These are phyloP conservation scores for Candida stauntonica DNA, from an alignment of 805 yeast species.

Conservation along the genomic window DNA sequence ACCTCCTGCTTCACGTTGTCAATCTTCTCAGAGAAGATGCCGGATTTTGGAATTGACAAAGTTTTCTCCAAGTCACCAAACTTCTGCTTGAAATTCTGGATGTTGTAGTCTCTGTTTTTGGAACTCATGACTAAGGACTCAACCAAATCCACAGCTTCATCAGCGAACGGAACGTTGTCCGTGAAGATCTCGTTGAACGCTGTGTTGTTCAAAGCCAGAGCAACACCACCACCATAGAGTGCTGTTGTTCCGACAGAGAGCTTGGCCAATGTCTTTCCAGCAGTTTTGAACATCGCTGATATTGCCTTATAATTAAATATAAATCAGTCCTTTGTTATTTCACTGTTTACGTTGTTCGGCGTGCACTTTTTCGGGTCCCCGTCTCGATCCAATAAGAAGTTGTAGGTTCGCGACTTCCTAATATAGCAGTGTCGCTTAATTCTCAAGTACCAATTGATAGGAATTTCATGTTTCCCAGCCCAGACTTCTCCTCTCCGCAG, in stretches of 20 bases:
- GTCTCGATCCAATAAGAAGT: not conserved
- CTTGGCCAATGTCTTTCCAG: slow-evolving; percentile 30
- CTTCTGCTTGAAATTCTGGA: slow-evolving; percentile 35
- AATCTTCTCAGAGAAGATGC: slow-evolving; percentile 33
- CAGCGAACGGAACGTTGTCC: slow-evolving; percentile 63
- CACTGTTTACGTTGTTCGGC: not conserved
- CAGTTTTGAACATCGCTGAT: slow-evolving; percentile 24
- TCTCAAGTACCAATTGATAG: not conserved
- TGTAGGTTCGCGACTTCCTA: not conserved
- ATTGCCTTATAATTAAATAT: not conserved
- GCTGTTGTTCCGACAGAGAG: slow-evolving; percentile 31
- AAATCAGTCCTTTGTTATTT: not conserved
- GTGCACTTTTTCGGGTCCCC: not conserved
- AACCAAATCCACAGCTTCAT: slow-evolving; percentile 43
- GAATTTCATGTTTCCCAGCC: not conserved
- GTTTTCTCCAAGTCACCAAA: slow-evolving; percentile 36
- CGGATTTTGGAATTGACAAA: slow-evolving; percentile 36
- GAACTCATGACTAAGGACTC: slow-evolving; percentile 34
- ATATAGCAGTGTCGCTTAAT: not conserved
- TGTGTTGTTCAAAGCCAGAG: slow-evolving; percentile 50
- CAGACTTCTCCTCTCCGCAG: too few relatives aligned
- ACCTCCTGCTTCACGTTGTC: slow-evolving; percentile 21
- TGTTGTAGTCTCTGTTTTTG: slow-evolving; percentile 25
- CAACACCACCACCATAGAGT: slow-evolving; percentile 58
- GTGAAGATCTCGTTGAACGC: slow-evolving; percentile 57